Base-by-base conservation (phyloP, 2,329 filamentous ascomycete genomes). In the Dichotomopilus funicola region DNA sequence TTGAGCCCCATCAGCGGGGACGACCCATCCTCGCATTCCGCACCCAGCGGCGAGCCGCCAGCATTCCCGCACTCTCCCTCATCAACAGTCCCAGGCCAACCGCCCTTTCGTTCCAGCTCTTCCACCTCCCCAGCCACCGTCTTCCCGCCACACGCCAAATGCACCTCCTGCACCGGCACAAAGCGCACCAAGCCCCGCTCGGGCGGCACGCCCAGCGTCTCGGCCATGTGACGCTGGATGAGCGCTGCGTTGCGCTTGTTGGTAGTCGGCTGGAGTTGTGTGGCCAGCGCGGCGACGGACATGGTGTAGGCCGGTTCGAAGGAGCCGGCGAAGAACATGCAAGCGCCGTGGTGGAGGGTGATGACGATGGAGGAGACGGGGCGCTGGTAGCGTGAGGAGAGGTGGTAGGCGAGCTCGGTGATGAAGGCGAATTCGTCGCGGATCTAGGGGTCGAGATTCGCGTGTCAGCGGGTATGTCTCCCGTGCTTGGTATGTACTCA, bases 181-280 rank as follows among this genome's bases (percentile, higher is more conserved):
- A 92, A 96, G 37, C 85, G 83, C 54, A 96, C 72, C 37, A 91
- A 77, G 1, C 91, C 90, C 41, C 89, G 80, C 1, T 81, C 75
- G 0, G 84, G 70, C 0, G 76, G 65, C 2, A 95, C 88, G 1
- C 81, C 80, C 0, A 95, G 75, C 0, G 83, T 77, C 31, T 89
- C 86, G 11, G 83, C 77, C 69, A 96, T 79, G 67, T 88, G 86
- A n/a, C 76, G 77, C 66, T 94, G 88, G 3, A 95, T 80, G 13
- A 95, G 72, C n/a, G 79, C 78, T 1, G 89, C 83, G 68, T 92
- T 94, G 59, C 89, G 83, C 68, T 88, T 87, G 72, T 96, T 96
- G 51, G 83, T 89, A 3, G 83, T 80, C 0, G 88, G 82, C 58
- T 86, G 84, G 55, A 94, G 73, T 61, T 89, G 79, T 9, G 77